Base-by-base conservation (phyloP, 2,329 filamentous ascomycete genomes). In the Ophiognomonia clavigignenti-juglandacearum region DNA sequence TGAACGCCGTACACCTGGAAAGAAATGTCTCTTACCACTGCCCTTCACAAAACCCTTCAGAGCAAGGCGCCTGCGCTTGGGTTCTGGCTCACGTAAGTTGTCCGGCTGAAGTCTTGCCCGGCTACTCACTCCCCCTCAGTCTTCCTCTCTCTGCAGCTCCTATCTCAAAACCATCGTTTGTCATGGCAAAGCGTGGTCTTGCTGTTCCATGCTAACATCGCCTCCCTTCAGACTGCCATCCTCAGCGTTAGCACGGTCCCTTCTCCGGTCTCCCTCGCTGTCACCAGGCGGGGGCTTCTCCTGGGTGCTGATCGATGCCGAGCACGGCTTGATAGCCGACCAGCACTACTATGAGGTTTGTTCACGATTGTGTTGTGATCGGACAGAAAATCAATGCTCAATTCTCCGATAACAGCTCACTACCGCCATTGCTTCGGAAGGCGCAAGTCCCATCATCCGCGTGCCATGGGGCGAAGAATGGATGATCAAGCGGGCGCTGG, bases 401-500 rank as follows among this genome's bases (percentile, higher is more conserved):
- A 14, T 8, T 6, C 22, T 10, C 24, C 24, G 24, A 6, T 6
- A 6, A 18, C 23, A 47, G 45, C 45, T 47, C 31, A 41, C 31
- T 31, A 47, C 50, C 34, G 69, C 69, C 8, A 65, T 72, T 52
- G 64, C 67, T 9, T 59, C 61, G 16, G 62, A 60, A 38, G 66
- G 67, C 19, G 65, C 67, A 31, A 70, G 67, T 50, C 68, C 68
- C 2, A 64, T 73, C 44, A 68, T 73, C 18, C 61, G 65, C 43
- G 73, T 82, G 35, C 69, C 75, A 13, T 75, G 74, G 22, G 78
- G 78, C 47, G 75, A 82, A 62, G 68, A 72, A 39, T 81, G 76
- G 77, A 79, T 80, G 76, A 75, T 82, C 48, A 82, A 82, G 59
- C 66, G 78, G 42, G 78, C 78, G 10, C 68, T 83, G 31, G 79